These are phyloP conservation scores for Cladophialophora yegresii DNA, from an alignment of 2,329 filamentous ascomycete genomes.

Conservation along the genomic window DNA sequence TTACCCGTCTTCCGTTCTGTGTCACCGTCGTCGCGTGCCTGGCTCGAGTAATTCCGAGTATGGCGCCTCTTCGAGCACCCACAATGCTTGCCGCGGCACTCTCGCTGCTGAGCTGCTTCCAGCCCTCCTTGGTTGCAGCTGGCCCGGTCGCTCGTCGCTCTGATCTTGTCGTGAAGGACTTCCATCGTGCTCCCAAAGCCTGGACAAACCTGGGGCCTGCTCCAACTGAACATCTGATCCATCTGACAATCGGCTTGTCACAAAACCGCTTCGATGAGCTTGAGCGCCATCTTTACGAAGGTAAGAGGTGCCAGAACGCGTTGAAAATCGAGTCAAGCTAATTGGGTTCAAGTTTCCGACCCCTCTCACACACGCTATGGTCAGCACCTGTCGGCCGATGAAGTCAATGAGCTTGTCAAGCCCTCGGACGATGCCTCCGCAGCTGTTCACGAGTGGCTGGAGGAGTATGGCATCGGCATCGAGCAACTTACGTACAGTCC, in stretches of 20 bases:
- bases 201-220: constrained; percentile 55
- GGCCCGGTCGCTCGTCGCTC: constrained; percentile 39
- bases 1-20: constrained; percentile 6
- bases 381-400: constrained; percentile 32
- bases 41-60: neutral
- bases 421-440: constrained; percentile 27
- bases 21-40: neutral
- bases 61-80: constrained; percentile 15
- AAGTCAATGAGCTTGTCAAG: constrained; percentile 32
- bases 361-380: constrained; percentile 29
- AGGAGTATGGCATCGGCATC: constrained; percentile 53
- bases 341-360: constrained; percentile 25
- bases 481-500: constrained; percentile 39
- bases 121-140: constrained; percentile 20
- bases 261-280: constrained; percentile 37
- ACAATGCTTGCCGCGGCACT: constrained; percentile 17
- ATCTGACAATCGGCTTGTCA: constrained; percentile 61
- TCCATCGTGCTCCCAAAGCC: constrained; percentile 53
- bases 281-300: constrained; percentile 32
- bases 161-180: constrained; percentile 58
- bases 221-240: constrained; percentile 52
- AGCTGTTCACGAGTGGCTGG: constrained; percentile 34
- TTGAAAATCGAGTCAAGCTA: neutral
- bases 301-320: constrained; percentile 1
- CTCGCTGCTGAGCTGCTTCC: constrained; percentile 24